Conservation (phyloP, 2,329 filamentous ascomycete genomes). For the Exophiala mesophila region DNA sequence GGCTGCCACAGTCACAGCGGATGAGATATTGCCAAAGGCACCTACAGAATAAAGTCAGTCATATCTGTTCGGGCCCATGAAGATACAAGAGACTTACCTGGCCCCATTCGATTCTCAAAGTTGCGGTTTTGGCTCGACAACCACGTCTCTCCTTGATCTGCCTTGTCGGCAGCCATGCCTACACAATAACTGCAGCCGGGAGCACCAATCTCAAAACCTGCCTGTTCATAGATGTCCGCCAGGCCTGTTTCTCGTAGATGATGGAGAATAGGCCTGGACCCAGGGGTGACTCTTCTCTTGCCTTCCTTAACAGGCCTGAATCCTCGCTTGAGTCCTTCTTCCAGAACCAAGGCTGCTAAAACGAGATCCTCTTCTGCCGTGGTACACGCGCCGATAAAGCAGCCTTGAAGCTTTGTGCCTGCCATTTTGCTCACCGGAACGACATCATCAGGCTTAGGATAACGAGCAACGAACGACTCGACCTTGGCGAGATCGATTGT, state of each 20-base stretch:
- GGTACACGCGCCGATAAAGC: constrained; percentile 46
- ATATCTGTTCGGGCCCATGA: not conserved
- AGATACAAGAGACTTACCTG: constrained; percentile 28
- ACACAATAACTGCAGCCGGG: constrained; percentile 46
- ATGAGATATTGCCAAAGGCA: constrained; percentile 42
- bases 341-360: constrained; percentile 39
- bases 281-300: constrained; percentile 37
- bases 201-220: constrained; percentile 38
- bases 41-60: constrained; percentile 25
- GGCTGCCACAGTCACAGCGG: constrained; percentile 44
- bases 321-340: constrained; percentile 34
- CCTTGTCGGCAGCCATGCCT: constrained; percentile 39
- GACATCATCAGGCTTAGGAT: constrained; percentile 43
- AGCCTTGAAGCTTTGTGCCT: constrained; percentile 36
- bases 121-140: constrained; percentile 44
- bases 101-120: constrained; percentile 44
- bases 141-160: constrained; percentile 40
- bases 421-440: constrained; percentile 35
- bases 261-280: constrained; percentile 37
- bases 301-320: constrained; percentile 30
- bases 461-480: constrained; percentile 36
- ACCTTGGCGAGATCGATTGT: constrained; percentile 38
- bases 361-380: constrained; percentile 44
- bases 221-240: constrained; percentile 35
- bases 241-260: constrained; percentile 35